These are phyloP conservation scores for Chenopodium album DNA, from an alignment of 148 eudicot genomes.

Conservation along the genomic window DNA sequence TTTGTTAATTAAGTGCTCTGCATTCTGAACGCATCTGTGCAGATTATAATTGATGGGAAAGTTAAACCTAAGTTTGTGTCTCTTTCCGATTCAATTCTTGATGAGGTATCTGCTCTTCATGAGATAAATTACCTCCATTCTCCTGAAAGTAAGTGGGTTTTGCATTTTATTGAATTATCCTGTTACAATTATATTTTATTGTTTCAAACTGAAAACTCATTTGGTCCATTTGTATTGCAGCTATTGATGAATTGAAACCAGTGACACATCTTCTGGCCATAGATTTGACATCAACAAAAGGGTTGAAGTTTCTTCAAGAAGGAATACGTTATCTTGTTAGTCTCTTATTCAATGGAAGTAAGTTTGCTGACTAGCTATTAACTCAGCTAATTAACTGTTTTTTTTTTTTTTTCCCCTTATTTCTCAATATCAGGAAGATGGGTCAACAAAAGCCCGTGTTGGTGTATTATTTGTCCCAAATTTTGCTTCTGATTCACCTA, in stretches of 20 bases:
- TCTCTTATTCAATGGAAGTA: constrained; percentile 15
- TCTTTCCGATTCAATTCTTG: constrained; percentile 56
- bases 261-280: constrained; percentile 89
- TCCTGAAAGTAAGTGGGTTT: constrained; percentile 62
- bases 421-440: constrained; percentile 49
- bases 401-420: too few relatives aligned
- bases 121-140: constrained; percentile 79
- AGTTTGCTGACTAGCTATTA: constrained; percentile 5
- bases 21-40: constrained; percentile 31
- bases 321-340: constrained; percentile 89
- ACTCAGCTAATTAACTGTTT: constrained; percentile 9
- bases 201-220: constrained; percentile 9
- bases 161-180: constrained; percentile 6
- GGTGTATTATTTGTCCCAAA: constrained; percentile 67
- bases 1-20: constrained; percentile 1
- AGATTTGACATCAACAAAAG: constrained; percentile 70
- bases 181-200: not conserved
- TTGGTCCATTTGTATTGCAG: constrained; percentile 43
- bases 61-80: constrained; percentile 76
- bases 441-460: constrained; percentile 75
- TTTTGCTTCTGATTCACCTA: constrained; percentile 45
- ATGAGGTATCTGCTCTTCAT: constrained; percentile 63
- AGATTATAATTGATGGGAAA: constrained; percentile 90
- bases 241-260: constrained; percentile 82
- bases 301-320: constrained; percentile 73